Evolutionary conservation across 2,329 filamentous ascomycete genomes (phyloP), one percentile per base, ranked within the genome.

Genomic region (Hypocreales sp.): DNA sequence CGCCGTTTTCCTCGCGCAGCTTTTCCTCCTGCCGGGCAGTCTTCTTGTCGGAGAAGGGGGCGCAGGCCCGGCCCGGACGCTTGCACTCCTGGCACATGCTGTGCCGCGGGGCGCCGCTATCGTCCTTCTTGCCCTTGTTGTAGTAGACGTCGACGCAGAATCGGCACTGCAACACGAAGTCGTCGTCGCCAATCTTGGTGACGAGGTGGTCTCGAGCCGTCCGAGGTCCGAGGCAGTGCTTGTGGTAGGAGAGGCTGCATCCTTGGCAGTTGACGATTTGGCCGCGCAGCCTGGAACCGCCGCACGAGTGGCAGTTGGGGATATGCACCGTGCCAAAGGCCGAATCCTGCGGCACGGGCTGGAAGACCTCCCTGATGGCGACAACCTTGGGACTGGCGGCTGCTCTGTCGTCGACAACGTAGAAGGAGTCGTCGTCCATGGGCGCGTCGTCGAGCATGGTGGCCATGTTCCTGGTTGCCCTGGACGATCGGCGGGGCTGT

Each of bases 101-200:
- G 24, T 83, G 65, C 33, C 73, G 64, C 0, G 90, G 86, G 1
- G 76, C 73, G 12, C 11, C 22, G n/a, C 5, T 18, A n/a, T 22
- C 3, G 9, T 25, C 28, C 13, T 29, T 63, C 0, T 42, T 35
- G 36, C 94, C 82, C 41, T 79, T 86, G 44, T 72, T 73, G 34
- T 60, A 58, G 24, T 73, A 64, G 13, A 65, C 45, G 4, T 76
- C 76, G 35, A 95, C 66, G 47, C 90, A 98, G 31, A 75, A 79
- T 37, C 74, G 77, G 54, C 90, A 98, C 47, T 98, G 90, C 21
- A 98, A 57, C 11, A 98, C 75, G 40, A 92, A 95, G 20, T 77
- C 54, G 3, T 77, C 72, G 1, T 77, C 60, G 3, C 62, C 74
- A 28, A 94, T 53, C 48, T 95, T 98, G 15, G 84, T 95, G 8